Base-by-base conservation (phyloP, 768 basidiomycete genomes). In the Trametes elegans region DNA sequence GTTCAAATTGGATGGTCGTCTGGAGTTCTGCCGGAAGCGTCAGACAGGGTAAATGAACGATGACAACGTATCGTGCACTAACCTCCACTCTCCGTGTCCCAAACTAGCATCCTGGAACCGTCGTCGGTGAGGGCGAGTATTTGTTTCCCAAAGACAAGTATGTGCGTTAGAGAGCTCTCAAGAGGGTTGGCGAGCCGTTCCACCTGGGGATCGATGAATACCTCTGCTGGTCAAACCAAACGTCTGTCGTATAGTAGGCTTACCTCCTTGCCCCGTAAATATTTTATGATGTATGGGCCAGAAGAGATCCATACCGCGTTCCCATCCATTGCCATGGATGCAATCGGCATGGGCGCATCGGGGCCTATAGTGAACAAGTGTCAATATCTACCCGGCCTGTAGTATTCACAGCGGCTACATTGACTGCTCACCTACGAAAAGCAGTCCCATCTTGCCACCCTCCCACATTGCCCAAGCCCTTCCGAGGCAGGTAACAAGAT, bases 391-490 rank as follows among this genome's bases (percentile, higher is more conserved):
- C 10, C 3, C 5, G 7, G 16, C 24, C 13, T 16, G 28, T 18
- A 39, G 21, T 4, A 39, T 16, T 27, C 19, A 13, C 23, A 27
- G 2, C 14, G 23, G 10, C 9, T 26, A 13, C 9, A 11, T n/a
- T 21, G 14, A 27, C 16, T 5, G 81, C 92, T 74, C 71, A 92
- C 96, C 93, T 57, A 95, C 93, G 68, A 99, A 98, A 32, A 98
- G 77, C 53, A 98, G 72, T 28, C 78, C 79, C 91, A 98, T 94
- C 72, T 88, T 93, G 24, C 85, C 90, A 19, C 93, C 95, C 63
- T 97, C 93, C 96, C 96, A 98, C 65, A 97, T 75, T 16, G 93
- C 90, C 95, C 95, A 98, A 60, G 90, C 83, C 54, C 76, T 82
- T 6, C 96, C 95, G 7, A 98, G 72, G 64, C 90, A 94, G 10